These are phyloP conservation scores for Prototheca cutis DNA, from an alignment of 163 green algal species.

Conservation along the genomic window DNA sequence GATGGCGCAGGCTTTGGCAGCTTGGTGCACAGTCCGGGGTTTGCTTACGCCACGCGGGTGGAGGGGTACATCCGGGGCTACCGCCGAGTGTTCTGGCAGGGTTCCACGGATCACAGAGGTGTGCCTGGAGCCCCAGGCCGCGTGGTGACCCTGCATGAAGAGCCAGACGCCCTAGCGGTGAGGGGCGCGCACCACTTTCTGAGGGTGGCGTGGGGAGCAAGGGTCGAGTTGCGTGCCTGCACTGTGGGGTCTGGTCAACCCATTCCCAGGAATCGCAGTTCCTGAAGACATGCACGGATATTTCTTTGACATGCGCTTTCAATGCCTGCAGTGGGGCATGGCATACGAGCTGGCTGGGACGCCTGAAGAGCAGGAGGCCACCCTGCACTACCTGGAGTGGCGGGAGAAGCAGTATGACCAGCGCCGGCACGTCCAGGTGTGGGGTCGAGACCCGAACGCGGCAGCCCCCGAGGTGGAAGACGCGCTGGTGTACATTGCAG, in stretches of 20 bases:
- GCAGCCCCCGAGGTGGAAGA: conserved; percentile 3
- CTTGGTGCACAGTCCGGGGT: conserved; percentile 27
- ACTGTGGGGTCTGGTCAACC: no score
- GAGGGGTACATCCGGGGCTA: conserved; percentile 47
- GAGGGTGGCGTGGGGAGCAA: no score
- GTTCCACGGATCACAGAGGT: conserved; percentile 54
- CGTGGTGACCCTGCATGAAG: conserved; percentile 44
- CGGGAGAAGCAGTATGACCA: conserved; percentile 77
- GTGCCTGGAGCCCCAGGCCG: conserved; percentile 33
- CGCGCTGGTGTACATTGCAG: conserved; percentile 31
- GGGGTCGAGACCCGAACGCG: not conserved
- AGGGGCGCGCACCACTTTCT: no score
- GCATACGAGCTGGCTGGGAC: conserved; percentile 46
- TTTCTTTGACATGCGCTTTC: no score
- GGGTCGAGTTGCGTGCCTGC: no score
- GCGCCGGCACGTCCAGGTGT: conserved; percentile 46
- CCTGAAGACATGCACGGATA: no score
- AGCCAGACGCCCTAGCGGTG: conserved; percentile 25
- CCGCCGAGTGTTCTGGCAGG: conserved; percentile 45
- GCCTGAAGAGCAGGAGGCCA: conserved; percentile 38
- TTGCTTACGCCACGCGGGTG: conserved; percentile 22
- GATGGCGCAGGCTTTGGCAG: conserved; percentile 33
- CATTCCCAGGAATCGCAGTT: no score
- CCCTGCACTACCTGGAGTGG: conserved; percentile 54
- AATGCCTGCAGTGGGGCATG: conserved; percentile 52